Base-by-base conservation (phyloP, 768 basidiomycete species). In the Dentipellis fragilis region DNA sequence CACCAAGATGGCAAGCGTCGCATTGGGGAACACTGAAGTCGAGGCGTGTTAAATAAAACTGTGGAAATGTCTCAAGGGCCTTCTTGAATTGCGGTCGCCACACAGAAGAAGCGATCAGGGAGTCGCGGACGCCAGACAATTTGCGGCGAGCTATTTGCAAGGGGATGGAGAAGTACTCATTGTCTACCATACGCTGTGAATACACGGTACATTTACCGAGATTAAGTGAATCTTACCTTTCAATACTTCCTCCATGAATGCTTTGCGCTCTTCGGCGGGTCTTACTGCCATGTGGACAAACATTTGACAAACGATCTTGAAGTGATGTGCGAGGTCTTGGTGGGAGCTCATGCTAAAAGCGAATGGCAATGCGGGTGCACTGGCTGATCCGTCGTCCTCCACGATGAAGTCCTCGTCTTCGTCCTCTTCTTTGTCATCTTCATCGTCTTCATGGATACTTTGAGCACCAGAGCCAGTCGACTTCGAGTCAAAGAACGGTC, bases 221-320 rank as follows among this genome's bases (percentile, higher is more conserved):
- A 50, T 22, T 16, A 29, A 47, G 39, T 50, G 14, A 2, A 11
- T 65, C 69, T 55, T 56, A 83, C 86, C 74, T 68, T 76, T 72
- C 55, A 82, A 68, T 52, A 73, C 74, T 19, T 71, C 60, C 58
- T 78, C 66, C 78, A 87, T 80, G 62, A 81, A 84, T 6, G 68
- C 62, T 49, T 70, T 72, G 17, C 89, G 74, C 48, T 82, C 73
- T 3, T 66, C 68, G 16, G 73, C 66, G 5, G 79, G 74, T 35
- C 73, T 79, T 34, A 89, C 82, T 38, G 87, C 86, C 42, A 94
- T 71, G 61, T 93, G 84, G 11, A 93, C 87, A 59, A 93, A 88
- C 29, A 93, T 78, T 64, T 95, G 92, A 61, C 89, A 92, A 46
- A 93, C 76, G 39, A 87, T 84, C 70, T 92, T 93, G 78, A 92